Evolutionary conservation across 2,329 filamentous ascomycete genomes (phyloP).

Genomic region (Rutstroemia sp.): DNA sequence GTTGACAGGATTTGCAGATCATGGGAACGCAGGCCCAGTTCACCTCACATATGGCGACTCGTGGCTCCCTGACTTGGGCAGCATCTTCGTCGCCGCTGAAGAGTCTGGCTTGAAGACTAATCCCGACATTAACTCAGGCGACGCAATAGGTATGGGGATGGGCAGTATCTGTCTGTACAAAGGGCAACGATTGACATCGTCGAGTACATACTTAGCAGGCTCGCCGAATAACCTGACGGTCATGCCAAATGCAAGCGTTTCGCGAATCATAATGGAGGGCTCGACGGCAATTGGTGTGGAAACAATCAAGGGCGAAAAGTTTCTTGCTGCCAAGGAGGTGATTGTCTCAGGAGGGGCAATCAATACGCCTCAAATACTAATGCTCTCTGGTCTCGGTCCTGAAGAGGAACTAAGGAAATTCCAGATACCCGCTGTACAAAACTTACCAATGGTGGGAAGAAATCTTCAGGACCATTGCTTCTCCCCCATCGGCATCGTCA

Average conservation of each 20-base stretch:
- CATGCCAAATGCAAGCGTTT: background rate
- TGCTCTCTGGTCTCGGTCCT: constrained; percentile 39
- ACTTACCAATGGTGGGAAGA: constrained; percentile 33
- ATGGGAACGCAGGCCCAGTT: background rate
- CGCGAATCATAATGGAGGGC: background rate
- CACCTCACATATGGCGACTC: constrained; percentile 33
- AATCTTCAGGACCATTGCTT: constrained; percentile 37
- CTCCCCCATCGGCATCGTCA: constrained; percentile 25
- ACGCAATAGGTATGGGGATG: constrained; percentile 46
- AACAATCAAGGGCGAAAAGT: constrained; percentile 11
- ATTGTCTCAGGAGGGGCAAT: constrained; percentile 37
- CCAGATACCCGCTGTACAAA: constrained; percentile 27
- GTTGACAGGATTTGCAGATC: background rate
- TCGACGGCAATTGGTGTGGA: background rate
- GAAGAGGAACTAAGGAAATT: constrained; percentile 25
- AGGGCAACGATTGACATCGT: constrained; percentile 31
- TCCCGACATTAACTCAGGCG: constrained; percentile 48
- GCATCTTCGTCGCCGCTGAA: constrained; percentile 38
- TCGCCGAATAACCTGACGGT: background rate
- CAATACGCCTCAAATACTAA: constrained; percentile 37
- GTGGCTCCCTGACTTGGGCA: constrained; percentile 40
- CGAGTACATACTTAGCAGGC: background rate
- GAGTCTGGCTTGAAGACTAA: constrained; percentile 41
- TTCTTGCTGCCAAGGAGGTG: constrained; percentile 30
- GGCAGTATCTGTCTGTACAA: constrained; percentile 39